These are phyloP conservation scores for Coemansia sp. DNA, from an alignment of 192 early-diverging fungal species.

Conservation along the genomic window DNA sequence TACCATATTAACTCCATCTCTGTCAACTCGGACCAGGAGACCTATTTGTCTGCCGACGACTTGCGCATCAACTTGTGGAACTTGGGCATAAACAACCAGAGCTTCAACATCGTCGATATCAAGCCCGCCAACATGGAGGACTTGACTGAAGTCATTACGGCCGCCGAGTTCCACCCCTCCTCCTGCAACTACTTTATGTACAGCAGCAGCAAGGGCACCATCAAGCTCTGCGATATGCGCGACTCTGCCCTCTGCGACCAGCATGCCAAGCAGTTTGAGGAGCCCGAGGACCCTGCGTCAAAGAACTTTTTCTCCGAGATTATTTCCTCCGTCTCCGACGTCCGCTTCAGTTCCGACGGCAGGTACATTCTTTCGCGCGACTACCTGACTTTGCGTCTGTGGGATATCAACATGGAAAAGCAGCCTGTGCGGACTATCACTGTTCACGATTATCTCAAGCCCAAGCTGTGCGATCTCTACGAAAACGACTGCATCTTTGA, in stretches of 20 bases:
- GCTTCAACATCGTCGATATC: slow-evolving; percentile 99
- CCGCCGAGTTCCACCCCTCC: slow-evolving; percentile 93
- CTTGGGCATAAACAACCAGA: slow-evolving; percentile 94
- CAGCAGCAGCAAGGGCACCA: slow-evolving; percentile 96
- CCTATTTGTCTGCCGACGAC: slow-evolving; percentile 96
- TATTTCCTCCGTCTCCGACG: slow-evolving; percentile 96
- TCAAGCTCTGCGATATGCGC: slow-evolving; percentile 97
- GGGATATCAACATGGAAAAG: slow-evolving; percentile 98
- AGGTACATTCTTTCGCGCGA: slow-evolving; percentile 96
- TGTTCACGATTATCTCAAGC: slow-evolving; percentile 93
- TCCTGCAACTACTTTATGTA: slow-evolving; percentile 99
- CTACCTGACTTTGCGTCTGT: slow-evolving; percentile 95
- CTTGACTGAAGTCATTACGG: slow-evolving; percentile 97
- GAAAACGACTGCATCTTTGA: slow-evolving; percentile 99
- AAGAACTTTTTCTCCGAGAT: slow-evolving; percentile 99
- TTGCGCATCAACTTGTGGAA: slow-evolving; percentile 99
- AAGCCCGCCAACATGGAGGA: slow-evolving; percentile 99
- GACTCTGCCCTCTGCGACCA: slow-evolving; percentile 91
- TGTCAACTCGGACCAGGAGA: slow-evolving; percentile 97
- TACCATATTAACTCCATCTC: slow-evolving; percentile 99
- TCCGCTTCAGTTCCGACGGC: slow-evolving; percentile 95
- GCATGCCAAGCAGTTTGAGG: slow-evolving; percentile 93
- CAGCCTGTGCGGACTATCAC: slow-evolving; percentile 92
- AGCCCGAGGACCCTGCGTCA: slow-evolving; percentile 87
- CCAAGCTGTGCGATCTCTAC: slow-evolving; percentile 97